A percentile compares a stretch with the other conserved stretches of the same genome.
Conservation (phyloP, 1,284 basidiomycete genomes). For the Heterobasidion annosum region DNA sequence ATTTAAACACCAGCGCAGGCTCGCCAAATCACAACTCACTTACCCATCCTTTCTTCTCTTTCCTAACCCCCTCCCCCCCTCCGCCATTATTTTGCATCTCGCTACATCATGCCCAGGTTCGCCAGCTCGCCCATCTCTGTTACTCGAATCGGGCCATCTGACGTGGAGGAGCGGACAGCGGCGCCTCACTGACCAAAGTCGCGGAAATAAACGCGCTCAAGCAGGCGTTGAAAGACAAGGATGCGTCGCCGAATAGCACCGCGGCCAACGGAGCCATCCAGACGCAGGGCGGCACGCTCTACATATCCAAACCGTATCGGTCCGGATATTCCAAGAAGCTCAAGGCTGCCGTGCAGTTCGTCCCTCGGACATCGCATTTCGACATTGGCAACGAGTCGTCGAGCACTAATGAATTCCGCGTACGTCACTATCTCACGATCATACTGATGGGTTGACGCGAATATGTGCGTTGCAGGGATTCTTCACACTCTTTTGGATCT, state of each 20-base stretch:
- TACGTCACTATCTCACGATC: slow-evolving; percentile 23
- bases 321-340: slow-evolving; percentile 59
- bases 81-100: no score
- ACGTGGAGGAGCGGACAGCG: no score
- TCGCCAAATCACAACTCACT: no score
- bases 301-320: slow-evolving; percentile 68
- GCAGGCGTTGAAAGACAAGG: not conserved
- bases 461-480: slow-evolving; percentile 57
- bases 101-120: no score
- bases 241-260: not conserved
- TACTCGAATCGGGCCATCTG: not conserved
- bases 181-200: not conserved
- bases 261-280: slow-evolving; percentile 13
- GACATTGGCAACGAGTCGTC: slow-evolving; percentile 73
- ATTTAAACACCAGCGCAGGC: no score
- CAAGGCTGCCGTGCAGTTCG: slow-evolving; percentile 73
- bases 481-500: slow-evolving; percentile 89
- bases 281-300: slow-evolving; percentile 56
- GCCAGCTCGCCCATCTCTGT: no score
- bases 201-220: not conserved
- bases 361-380: slow-evolving; percentile 76
- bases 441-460: not conserved
- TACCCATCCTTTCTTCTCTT: no score
- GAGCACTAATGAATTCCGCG: slow-evolving; percentile 79
- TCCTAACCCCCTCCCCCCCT: no score